Evolutionary conservation across 257 asterid species (phyloP), one percentile per base, ranked within the genome.

Genomic region (Coffea eugenioides): DNA sequence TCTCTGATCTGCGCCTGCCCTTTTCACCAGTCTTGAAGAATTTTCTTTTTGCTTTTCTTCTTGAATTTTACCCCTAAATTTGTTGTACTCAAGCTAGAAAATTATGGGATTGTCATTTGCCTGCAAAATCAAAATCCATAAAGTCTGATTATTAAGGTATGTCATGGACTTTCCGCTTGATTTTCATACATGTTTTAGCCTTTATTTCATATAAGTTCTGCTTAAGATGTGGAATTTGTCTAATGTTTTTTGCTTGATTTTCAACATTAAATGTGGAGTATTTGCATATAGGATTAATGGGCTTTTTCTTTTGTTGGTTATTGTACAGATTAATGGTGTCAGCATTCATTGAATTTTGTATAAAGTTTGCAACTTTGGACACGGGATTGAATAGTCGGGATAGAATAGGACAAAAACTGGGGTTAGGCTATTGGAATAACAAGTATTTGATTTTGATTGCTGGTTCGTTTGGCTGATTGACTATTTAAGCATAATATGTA

Each of bases 271-370:
- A 80, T 69, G 45, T 70, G 56, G 51, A 71, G n/a, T 70, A 45
- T 54, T 49, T 52, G 65, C 73, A 27, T 23, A 31, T 51, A 36
- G 48, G 2, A 64, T 31, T 67, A 7, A 72, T 31, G 83, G 77
- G 65, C 27, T 46, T 77, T 74, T 75, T 51, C 54, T 61, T 77
- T 31, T 66, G 14, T 23, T 69, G 65, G 49, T 69, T 80, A 23
- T 71, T 72, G 51, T 73, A 54, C 91, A 88, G 91, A 86, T 89
- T 88, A 80, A 79, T 85, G 88, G 84, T 89, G 84, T 79, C 81
- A 73, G 51, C 72, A 76, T 86, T 80, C 76, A 66, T 88, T 71
- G 83, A 76, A 82, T 80, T 76, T 77, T 81, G 78, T 78, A 81
- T 80, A 76, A 84, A 79, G 56, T 74, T 79, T 54, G 81, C 77